phyloP scores from a whole-genome alignment of 2,329 filamentous ascomycete species.

The Microdochium paspali region DNA sequence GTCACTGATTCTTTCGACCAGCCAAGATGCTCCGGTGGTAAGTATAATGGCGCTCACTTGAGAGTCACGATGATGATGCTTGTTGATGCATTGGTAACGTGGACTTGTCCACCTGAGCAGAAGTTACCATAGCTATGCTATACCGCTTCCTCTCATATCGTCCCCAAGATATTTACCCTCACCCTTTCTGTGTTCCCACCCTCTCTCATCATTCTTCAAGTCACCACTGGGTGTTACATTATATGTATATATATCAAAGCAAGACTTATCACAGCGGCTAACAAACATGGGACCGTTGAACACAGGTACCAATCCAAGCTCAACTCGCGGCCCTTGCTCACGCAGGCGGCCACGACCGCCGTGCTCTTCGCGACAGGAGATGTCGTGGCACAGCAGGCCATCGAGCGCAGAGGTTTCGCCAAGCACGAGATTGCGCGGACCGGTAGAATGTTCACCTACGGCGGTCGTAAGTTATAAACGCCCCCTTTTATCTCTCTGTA shows the following conservation, averaged over 20 bases:
- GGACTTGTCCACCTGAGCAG: no score
- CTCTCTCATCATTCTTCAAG: no score
- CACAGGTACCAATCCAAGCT: slow-evolving; percentile 74
- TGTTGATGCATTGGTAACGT: no score
- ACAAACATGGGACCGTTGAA: background rate
- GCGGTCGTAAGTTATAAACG: slow-evolving; percentile 58
- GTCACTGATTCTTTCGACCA: background rate
- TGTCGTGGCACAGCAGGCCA: slow-evolving; percentile 78
- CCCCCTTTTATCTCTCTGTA: background rate
- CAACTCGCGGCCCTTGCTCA: slow-evolving; percentile 74
- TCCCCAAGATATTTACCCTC: no score
- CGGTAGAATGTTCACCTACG: slow-evolving; percentile 71
- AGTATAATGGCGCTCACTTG: no score
- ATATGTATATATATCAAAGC: no score
- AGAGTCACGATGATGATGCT: no score
- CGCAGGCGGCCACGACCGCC: slow-evolving; percentile 82
- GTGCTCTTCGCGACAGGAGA: slow-evolving; percentile 92
- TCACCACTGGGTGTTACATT: no score
- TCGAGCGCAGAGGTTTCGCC: slow-evolving; percentile 69
- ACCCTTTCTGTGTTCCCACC: no score
- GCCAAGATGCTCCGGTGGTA: background rate
- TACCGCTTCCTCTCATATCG: no score
- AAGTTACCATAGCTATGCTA: no score
- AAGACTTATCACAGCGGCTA: no score
- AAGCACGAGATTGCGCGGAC: slow-evolving; percentile 69